Percentiles rank a stretch among this genome's conserved stretches.
These are phyloP conservation scores for Chaetomium sp. DNA, from an alignment of 2,329 filamentous ascomycete species.

Conservation along the genomic window DNA sequence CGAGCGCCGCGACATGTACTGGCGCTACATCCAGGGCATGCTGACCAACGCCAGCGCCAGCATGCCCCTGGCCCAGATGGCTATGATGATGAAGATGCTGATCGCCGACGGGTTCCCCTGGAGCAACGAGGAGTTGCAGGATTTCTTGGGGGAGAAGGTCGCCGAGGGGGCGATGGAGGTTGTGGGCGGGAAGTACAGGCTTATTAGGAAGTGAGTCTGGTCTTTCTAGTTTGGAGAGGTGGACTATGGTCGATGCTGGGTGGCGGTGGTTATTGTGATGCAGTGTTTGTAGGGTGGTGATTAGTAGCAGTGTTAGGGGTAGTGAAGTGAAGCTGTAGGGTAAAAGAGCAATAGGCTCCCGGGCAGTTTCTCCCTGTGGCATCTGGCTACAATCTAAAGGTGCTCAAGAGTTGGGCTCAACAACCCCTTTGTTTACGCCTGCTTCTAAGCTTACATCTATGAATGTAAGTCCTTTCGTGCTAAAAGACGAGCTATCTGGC, in stretches of 20 bases:
- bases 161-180: slow-evolving; percentile 69
- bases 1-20: slow-evolving; percentile 68
- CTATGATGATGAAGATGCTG: slow-evolving; percentile 94
- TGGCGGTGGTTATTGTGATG: background rate
- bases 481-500: no score
- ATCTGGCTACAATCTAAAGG: background rate
- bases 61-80: slow-evolving; percentile 79
- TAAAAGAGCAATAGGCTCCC: background rate
- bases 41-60: slow-evolving; percentile 81
- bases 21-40: slow-evolving; percentile 93
- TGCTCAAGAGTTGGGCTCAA: background rate
- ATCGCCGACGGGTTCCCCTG: slow-evolving; percentile 86
- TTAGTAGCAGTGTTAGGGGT: background rate
- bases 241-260: background rate
- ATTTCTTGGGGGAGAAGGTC: slow-evolving; percentile 80
- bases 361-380: background rate
- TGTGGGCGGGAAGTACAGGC: slow-evolving; percentile 69
- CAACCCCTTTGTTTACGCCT: background rate
- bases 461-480: background rate
- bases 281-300: background rate
- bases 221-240: background rate
- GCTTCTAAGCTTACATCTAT: background rate
- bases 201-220: slow-evolving; percentile 55
- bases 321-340: background rate
- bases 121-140: slow-evolving; percentile 83